These are phyloP conservation scores for Artemisia tridentata DNA, from an alignment of 129 eudicot genomes.

Conservation along the genomic window DNA sequence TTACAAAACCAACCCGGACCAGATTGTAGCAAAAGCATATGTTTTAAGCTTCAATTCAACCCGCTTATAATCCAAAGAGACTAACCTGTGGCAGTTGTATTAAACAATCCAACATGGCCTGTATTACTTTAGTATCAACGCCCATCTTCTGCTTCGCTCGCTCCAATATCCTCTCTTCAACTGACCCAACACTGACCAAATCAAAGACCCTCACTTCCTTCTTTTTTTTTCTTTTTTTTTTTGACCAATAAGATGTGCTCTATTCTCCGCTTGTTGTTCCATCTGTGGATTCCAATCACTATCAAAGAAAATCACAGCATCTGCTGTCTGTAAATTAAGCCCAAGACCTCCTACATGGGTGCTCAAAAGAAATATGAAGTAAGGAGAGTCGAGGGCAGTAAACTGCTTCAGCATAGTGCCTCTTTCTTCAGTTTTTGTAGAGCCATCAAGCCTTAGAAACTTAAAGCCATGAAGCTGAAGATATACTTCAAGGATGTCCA, in stretches of 20 bases:
- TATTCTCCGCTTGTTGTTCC: constrained; percentile 98
- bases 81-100: constrained; percentile 97
- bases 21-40: no score
- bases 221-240: no score
- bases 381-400: constrained; percentile 91
- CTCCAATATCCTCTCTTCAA: constrained; percentile 93
- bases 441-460: constrained; percentile 91
- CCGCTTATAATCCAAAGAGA: background rate
- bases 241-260: constrained; percentile 97
- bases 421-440: constrained; percentile 84
- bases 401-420: constrained; percentile 68
- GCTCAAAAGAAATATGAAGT: constrained; percentile 83
- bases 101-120: constrained; percentile 96
- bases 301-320: constrained; percentile 91
- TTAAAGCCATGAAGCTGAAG: constrained; percentile 64
- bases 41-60: no score
- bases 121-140: constrained; percentile 98
- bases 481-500: constrained; percentile 86
- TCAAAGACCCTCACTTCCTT: constrained; percentile 94
- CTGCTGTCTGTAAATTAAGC: constrained; percentile 88
- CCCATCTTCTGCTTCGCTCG: constrained; percentile 99
- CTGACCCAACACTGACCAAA: constrained; percentile 87
- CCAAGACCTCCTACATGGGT: constrained; percentile 99
- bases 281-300: constrained; percentile 99
- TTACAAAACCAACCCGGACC: no score